Percentiles rank a stretch among this genome's conserved stretches.
Conservation (phyloP, 192 early-diverging fungal genomes). For the Coemansia asiatica region DNA sequence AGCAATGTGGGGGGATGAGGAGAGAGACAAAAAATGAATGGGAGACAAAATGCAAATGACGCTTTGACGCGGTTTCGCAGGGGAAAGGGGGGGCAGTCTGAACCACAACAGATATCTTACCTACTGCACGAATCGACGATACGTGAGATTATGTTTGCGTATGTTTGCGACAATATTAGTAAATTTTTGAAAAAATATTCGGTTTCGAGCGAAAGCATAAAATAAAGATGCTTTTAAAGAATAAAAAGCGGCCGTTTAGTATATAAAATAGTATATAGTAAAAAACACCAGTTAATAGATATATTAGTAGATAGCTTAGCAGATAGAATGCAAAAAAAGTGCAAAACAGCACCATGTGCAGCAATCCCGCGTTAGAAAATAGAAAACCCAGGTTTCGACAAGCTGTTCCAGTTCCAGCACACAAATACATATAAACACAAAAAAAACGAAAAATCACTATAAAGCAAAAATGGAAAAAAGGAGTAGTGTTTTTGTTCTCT, state of each 20-base stretch:
- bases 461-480: not conserved
- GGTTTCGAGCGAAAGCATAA: not conserved
- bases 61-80: not conserved
- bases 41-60: not conserved
- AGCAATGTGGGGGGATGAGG: constrained; percentile 1
- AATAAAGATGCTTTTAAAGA: too few species aligned
- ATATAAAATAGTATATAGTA: not conserved
- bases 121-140: not conserved
- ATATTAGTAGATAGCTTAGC: not conserved
- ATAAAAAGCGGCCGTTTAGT: too few species aligned
- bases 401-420: not conserved
- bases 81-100: too few species aligned
- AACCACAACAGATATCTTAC: not conserved
- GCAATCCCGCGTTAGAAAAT: not conserved
- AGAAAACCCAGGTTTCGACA: not conserved
- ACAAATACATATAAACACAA: not conserved
- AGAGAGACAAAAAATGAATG: not conserved
- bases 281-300: not conserved
- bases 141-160: not conserved
- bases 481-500: not conserved
- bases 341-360: not conserved
- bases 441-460: not conserved
- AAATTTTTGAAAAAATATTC: not conserved
- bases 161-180: not conserved
- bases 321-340: not conserved